A percentile compares a stretch with the other conserved stretches of the same genome.
Evolutionary conservation across 148 eudicot species (phyloP).

Genomic region (Silene uniflora): DNA sequence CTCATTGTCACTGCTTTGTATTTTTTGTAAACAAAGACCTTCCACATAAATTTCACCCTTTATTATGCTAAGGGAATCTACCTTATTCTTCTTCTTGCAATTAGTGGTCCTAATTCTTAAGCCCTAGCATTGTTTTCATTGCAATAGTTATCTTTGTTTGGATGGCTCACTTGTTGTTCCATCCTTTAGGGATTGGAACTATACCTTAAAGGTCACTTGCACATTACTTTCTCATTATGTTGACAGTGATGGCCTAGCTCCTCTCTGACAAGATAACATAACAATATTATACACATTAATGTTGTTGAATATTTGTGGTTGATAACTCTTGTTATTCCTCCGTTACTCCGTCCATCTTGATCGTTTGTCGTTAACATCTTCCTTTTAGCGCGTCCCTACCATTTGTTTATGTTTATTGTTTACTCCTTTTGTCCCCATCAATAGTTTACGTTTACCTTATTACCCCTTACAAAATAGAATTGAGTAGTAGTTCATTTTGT

Average conservation of each 20-base stretch:
- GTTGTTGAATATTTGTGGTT: conserved; percentile 13
- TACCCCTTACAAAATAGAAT: too few relatives aligned
- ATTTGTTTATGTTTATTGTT: too few relatives aligned
- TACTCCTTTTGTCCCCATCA: too few relatives aligned
- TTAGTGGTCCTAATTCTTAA: conserved; percentile 19
- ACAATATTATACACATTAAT: background rate
- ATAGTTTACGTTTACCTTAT: too few relatives aligned
- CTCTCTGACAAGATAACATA: conserved; percentile 22
- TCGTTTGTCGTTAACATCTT: too few relatives aligned
- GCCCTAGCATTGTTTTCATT: conserved; percentile 13
- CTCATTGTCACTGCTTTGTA: conserved; percentile 6
- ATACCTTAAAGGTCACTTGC: conserved; percentile 28
- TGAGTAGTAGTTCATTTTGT: too few relatives aligned
- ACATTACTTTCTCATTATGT: conserved; percentile 24
- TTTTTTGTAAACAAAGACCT: conserved; percentile 8
- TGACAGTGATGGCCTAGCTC: conserved; percentile 28
- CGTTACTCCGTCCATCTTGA: too few relatives aligned
- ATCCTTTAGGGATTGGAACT: conserved; percentile 16
- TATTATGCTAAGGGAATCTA: conserved; percentile 11
- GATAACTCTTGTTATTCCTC: conserved; percentile 14
- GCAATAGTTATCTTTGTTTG: conserved; percentile 20
- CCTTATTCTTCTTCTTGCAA: conserved; percentile 6
- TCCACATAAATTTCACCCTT: conserved; percentile 19
- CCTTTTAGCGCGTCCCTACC: too few relatives aligned
- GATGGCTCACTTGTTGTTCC: conserved; percentile 9